Evolutionary conservation across 768 basidiomycete genomes (phyloP).

Genomic region (Termitomyces sp.): DNA sequence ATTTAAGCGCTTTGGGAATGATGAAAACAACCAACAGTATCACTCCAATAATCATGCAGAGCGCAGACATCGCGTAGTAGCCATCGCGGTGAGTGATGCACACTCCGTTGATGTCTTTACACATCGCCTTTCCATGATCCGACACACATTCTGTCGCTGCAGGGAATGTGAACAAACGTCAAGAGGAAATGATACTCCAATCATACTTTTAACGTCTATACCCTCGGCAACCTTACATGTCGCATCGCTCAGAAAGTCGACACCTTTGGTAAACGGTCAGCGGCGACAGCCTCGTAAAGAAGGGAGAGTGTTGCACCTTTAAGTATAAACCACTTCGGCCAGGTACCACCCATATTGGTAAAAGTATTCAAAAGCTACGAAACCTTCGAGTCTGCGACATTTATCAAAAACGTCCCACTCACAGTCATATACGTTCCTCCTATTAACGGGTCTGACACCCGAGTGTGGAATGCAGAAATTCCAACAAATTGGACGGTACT

Average conservation of each 20-base stretch:
- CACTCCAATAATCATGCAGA: constrained; percentile 80
- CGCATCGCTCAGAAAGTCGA: constrained; percentile 84
- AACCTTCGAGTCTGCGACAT: neutral
- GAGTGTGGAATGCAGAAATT: constrained; percentile 97
- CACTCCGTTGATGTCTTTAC: constrained; percentile 66
- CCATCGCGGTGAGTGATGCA: constrained; percentile 88
- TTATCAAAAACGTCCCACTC: constrained; percentile 19
- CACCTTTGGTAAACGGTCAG: constrained; percentile 41
- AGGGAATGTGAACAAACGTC: neutral
- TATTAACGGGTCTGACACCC: constrained; percentile 92
- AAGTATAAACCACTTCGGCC: constrained; percentile 96
- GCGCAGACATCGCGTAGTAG: constrained; percentile 76
- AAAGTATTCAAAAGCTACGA: constrained; percentile 88
- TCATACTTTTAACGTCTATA: constrained; percentile 49
- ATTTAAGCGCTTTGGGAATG: constrained; percentile 73
- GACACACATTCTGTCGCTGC: constrained; percentile 86
- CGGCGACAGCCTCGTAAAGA: neutral
- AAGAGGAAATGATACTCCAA: constrained; percentile 1
- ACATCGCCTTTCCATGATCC: constrained; percentile 80
- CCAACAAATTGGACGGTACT: constrained; percentile 99
- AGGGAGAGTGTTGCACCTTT: constrained; percentile 46
- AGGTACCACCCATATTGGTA: constrained; percentile 94
- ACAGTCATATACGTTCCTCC: constrained; percentile 99
- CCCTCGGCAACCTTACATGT: constrained; percentile 70
- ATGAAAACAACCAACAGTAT: constrained; percentile 70